Evolutionary conservation across 176 grass and related monocot species (phyloP), one percentile per base, ranked within the genome.

Genomic region (barley (Hordeum vulgare)): DNA sequence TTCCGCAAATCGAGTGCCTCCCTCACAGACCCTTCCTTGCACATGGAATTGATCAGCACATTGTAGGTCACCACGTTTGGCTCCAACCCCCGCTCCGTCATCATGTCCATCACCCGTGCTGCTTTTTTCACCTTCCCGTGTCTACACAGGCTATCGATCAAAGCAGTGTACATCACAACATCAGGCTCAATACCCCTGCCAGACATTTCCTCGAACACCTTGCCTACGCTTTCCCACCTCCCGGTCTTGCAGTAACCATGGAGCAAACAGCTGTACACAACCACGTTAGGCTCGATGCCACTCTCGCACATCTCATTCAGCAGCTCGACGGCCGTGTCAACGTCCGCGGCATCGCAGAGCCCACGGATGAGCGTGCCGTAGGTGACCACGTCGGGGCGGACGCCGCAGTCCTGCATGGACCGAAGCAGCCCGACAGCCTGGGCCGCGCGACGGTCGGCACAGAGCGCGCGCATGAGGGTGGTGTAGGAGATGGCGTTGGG

Each of bases 141-240:
- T 75, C 66, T 94, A 75, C 90, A 97, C 26, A 97, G 77, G 74
- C 67, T 87, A 47, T 92, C 80, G 51, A 97, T 88, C 59, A 97
- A 87, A 7, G 75, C 35, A n/a, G 86, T 91, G 56, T 72, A 90
- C 37, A 81, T 94, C 9, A 94, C 63, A 39, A 88, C 85, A 21
- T 81, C 89, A 0, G 88, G 86, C 21, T 86, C 6, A 24, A 94
- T 71, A 5, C 85, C 61, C 68, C 60, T 75, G 0, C 27, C 12
- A 24, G 84, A 86, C 91, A 94, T 94, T 71, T 91, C 85, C 21
- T 81, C 88, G 15, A 86, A 94, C 78, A 94, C 61, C 79, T 85
- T 85, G 79, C 79, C 76, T 14, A 90, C 86, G 2, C 79, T 88
- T 9, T 69, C 62, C 79, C 92, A 92, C 40, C 90, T 80, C 13